Conservation (phyloP, 2,329 filamentous ascomycete species). For the Paraphoma chrysanthemicola region DNA sequence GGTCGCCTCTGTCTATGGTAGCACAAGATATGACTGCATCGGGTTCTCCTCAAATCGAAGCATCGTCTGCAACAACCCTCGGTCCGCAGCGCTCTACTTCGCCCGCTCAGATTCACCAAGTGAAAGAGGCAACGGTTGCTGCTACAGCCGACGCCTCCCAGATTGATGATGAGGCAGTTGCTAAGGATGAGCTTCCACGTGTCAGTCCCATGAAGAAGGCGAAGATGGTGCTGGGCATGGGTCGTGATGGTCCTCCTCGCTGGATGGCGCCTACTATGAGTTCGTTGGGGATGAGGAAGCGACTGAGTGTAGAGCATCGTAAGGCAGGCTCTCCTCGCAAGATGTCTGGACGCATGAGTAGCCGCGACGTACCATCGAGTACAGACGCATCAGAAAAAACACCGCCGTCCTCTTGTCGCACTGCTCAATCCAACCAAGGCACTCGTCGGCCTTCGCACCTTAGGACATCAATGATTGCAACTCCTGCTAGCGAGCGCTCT, state of each 20-base stretch:
- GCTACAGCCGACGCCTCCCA: not conserved
- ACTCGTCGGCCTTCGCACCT: not conserved
- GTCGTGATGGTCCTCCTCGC: not conserved
- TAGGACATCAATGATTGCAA: not conserved
- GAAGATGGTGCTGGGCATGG: not conserved
- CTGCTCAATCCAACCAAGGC: not conserved
- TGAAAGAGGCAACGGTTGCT: not conserved
- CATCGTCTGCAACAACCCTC: not conserved
- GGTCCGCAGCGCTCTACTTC: not conserved
- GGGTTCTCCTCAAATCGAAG: not conserved
- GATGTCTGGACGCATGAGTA: not conserved
- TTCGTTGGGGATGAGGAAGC: not conserved
- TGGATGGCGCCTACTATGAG: not conserved
- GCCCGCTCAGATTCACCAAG: not conserved
- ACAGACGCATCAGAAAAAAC: not conserved
- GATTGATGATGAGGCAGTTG: not conserved
- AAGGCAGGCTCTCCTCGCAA: not conserved
- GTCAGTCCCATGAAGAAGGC: not conserved
- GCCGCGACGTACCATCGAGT: not conserved
- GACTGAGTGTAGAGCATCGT: not conserved
- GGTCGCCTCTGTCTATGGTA: not conserved
- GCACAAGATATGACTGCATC: not conserved
- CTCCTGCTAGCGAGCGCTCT: not conserved
- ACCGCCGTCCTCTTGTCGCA: not conserved
- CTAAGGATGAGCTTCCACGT: too few species aligned